Evolutionary conservation across 176 grass and related monocot genomes (phyloP), one percentile per base, ranked within the genome.

Genomic region (Zea luxurians): DNA sequence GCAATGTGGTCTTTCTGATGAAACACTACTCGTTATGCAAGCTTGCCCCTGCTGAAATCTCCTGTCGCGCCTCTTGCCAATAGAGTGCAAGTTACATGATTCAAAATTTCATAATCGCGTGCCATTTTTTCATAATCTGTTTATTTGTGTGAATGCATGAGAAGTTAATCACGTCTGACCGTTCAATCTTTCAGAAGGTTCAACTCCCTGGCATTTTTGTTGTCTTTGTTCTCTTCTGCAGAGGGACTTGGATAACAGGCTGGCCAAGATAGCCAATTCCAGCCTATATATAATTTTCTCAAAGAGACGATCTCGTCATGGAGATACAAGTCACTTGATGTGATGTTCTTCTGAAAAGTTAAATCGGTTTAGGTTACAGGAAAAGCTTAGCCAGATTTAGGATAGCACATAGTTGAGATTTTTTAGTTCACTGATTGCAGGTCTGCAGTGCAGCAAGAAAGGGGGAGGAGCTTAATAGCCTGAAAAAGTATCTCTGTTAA

Each of bases 341-440:
- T 77, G 84, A 84, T 64, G 71, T 48, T 65, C 86, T 64, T 70
- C 55, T 49, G 50, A 36, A 74, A 83, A 80, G 69, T 79, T 88
- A 35, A 66, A 58, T 88, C 40, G 63, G 64, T 84, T 80, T 88
- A 88, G 86, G 70, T 84, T 80, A 76, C 64, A 87, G 17, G 76
- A 84, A 68, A 80, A 54, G 55, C 13, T 79, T 80, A 76, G 71
- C 40, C 70, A 84, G 81, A 76, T 64, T 80, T 59, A 84, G 81
- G 34, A 84, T 57, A 76, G 64, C 81, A 80, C 82, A 80, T 84
- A n/a, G 64, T 49, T 84, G 71, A 59, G 82, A 64, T 57, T 37
- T 80, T 71, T 71, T 66, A 65, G 77, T 80, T 88, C 86, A 76
- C 50, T 71, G 76, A 75, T 84, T 35, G 53, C 63, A 21, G 63